Percentiles rank a stretch among this genome's conserved stretches.
These are phyloP conservation scores for Dothideomycetes sp. DNA, from an alignment of 2,329 filamentous ascomycete genomes.

Conservation along the genomic window DNA sequence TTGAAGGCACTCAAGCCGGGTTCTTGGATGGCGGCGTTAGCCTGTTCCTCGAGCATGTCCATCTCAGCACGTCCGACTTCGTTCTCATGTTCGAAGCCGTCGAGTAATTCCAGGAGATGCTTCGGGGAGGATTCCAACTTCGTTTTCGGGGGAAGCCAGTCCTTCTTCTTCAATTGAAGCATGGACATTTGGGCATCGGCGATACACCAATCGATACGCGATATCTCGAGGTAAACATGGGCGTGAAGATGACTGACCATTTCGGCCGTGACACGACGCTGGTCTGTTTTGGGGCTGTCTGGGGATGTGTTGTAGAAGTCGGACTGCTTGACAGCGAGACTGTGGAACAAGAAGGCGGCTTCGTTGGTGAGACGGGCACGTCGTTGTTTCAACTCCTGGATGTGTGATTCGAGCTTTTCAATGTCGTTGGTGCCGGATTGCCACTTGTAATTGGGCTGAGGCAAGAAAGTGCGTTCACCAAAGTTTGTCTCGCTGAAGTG, in stretches of 20 bases:
- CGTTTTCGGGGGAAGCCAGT: conserved; percentile 11
- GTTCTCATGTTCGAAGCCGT: conserved; percentile 11
- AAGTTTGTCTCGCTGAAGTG: conserved; percentile 15
- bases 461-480: conserved; percentile 15
- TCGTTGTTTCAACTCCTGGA: conserved; percentile 10
- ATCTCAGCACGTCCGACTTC: conserved; percentile 5
- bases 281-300: conserved; percentile 1
- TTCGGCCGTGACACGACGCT: conserved; percentile 12
- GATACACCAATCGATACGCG: conserved; percentile 19
- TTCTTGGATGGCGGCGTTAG: conserved; percentile 3
- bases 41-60: conserved; percentile 5
- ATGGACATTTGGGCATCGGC: conserved; percentile 18
- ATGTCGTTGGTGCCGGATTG: conserved; percentile 5
- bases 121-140: background rate
- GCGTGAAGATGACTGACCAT: conserved; percentile 15
- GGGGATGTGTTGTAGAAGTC: conserved; percentile 12
- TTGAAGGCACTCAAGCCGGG: conserved; percentile 4
- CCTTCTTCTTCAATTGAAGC: conserved; percentile 16
- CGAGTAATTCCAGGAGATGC: conserved; percentile 9
- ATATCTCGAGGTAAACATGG: conserved; percentile 16
- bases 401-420: conserved; percentile 14
- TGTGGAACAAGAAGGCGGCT: conserved; percentile 16
- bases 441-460: conserved; percentile 16
- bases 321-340: conserved; percentile 16
- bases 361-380: conserved; percentile 12